phyloP scores from a whole-genome alignment of 129 eudicot genomes.

The Tagetes erecta region DNA sequence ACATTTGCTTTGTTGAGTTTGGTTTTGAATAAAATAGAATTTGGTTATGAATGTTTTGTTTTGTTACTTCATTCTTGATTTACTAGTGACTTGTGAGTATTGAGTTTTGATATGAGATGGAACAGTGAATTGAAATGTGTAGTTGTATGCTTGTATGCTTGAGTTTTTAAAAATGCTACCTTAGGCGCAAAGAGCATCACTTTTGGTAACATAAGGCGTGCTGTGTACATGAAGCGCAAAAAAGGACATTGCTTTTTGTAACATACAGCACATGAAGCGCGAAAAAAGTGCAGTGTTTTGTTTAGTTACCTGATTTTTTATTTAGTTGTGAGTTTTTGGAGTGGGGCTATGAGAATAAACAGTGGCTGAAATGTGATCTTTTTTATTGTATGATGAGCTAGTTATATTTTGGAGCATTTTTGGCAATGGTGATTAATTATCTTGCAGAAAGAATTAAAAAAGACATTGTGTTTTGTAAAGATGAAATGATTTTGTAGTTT shows the following conservation, averaged over 20 bases:
- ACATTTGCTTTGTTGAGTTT: slow-evolving; percentile 4
- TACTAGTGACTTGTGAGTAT: background rate
- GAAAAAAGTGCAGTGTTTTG: background rate
- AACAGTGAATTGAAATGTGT: no score
- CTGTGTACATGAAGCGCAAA: no score
- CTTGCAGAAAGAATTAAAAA: background rate
- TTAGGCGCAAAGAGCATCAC: no score
- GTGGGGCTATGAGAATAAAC: background rate
- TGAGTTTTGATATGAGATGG: no score
- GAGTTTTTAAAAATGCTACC: no score
- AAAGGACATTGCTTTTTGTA: no score
- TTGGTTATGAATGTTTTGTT: background rate
- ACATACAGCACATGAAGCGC: no score
- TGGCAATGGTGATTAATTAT: background rate
- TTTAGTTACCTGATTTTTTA: background rate
- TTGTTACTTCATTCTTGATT: background rate
- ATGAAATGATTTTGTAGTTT: background rate
- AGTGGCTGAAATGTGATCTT: background rate
- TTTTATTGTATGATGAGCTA: background rate
- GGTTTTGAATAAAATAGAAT: background rate
- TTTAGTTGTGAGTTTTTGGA: background rate
- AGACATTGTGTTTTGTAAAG: background rate
- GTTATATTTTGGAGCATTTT: background rate
- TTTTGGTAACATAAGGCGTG: no score
- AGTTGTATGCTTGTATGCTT: background rate